Evolutionary conservation across 345 rosid species (phyloP).

Genomic region (Stellera chamaejasme): DNA sequence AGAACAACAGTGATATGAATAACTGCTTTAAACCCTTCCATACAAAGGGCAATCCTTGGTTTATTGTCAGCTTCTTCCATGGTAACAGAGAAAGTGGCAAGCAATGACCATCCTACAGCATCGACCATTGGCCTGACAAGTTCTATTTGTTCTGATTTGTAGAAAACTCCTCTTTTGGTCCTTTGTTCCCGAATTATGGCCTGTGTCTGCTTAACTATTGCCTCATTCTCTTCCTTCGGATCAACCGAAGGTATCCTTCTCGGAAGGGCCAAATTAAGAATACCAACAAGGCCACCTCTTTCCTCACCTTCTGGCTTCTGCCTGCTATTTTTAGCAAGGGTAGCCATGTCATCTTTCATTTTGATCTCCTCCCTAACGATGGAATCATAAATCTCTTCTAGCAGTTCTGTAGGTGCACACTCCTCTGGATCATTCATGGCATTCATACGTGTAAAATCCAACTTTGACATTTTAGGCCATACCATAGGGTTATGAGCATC

Average conservation of each 20-base stretch:
- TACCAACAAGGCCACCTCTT: slow-evolving; percentile 70
- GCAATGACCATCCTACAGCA: slow-evolving; percentile 92
- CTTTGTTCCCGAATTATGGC: slow-evolving; percentile 76
- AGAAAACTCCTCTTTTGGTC: slow-evolving; percentile 75
- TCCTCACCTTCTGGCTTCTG: slow-evolving; percentile 75
- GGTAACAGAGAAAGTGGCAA: slow-evolving; percentile 85
- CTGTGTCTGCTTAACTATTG: slow-evolving; percentile 78
- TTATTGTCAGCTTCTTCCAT: slow-evolving; percentile 96
- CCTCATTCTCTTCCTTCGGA: slow-evolving; percentile 70
- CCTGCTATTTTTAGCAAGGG: slow-evolving; percentile 40
- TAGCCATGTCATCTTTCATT: slow-evolving; percentile 65
- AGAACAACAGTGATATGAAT: slow-evolving; percentile 73
- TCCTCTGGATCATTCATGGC: slow-evolving; percentile 64
- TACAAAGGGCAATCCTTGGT: slow-evolving; percentile 73
- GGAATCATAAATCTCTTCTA: slow-evolving; percentile 86
- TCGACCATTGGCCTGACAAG: slow-evolving; percentile 90
- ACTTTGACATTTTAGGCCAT: slow-evolving; percentile 91
- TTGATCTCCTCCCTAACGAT: slow-evolving; percentile 85
- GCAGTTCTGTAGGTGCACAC: slow-evolving; percentile 66
- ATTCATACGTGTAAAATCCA: slow-evolving; percentile 82
- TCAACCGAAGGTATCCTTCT: slow-evolving; percentile 53
- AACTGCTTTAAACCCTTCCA: slow-evolving; percentile 96
- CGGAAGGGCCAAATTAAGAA: slow-evolving; percentile 78
- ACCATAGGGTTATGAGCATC: slow-evolving; percentile 92
- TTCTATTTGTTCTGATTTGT: slow-evolving; percentile 59